Conservation (phyloP, 2,329 filamentous ascomycete genomes). For the Tolypocladium amazonense region DNA sequence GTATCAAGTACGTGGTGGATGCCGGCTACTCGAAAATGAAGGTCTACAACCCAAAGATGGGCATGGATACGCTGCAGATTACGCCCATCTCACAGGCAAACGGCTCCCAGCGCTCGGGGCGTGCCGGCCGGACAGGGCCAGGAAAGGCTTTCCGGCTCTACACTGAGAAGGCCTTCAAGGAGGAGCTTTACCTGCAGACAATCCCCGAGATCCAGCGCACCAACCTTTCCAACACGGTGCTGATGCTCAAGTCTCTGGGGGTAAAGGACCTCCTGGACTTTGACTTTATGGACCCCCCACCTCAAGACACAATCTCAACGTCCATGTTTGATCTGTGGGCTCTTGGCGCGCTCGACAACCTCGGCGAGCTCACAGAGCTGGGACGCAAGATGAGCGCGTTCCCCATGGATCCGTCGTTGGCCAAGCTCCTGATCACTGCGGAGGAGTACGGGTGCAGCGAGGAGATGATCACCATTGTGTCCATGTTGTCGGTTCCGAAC, state of each 20-base stretch:
- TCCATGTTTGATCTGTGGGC: slow-evolving; percentile 98
- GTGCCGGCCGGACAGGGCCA: slow-evolving; percentile 87
- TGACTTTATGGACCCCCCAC: slow-evolving; percentile 97
- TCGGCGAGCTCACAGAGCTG: slow-evolving; percentile 80
- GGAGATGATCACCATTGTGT: slow-evolving; percentile 96
- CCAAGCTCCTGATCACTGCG: slow-evolving; percentile 87
- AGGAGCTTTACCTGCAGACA: slow-evolving; percentile 92
- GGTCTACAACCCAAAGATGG: slow-evolving; percentile 97
- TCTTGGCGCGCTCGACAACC: slow-evolving; percentile 82
- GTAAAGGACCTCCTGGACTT: slow-evolving; percentile 93
- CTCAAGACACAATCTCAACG: slow-evolving; percentile 94
- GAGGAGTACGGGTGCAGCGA: slow-evolving; percentile 87
- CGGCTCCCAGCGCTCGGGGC: slow-evolving; percentile 82
- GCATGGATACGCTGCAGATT: slow-evolving; percentile 97
- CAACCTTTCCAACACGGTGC: slow-evolving; percentile 87
- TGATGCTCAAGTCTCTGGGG: slow-evolving; percentile 87
- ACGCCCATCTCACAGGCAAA: slow-evolving; percentile 97
- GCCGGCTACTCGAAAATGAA: slow-evolving; percentile 95
- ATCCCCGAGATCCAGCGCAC: slow-evolving; percentile 97
- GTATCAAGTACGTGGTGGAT: slow-evolving; percentile 98
- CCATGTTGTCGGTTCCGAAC: slow-evolving; percentile 92
- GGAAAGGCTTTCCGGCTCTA: slow-evolving; percentile 92
- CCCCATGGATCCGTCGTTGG: slow-evolving; percentile 93
- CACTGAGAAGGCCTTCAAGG: slow-evolving; percentile 88
- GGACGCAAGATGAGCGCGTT: slow-evolving; percentile 94